Conservation (phyloP, 2,329 filamentous ascomycete species). For the Diaporthe citri region DNA sequence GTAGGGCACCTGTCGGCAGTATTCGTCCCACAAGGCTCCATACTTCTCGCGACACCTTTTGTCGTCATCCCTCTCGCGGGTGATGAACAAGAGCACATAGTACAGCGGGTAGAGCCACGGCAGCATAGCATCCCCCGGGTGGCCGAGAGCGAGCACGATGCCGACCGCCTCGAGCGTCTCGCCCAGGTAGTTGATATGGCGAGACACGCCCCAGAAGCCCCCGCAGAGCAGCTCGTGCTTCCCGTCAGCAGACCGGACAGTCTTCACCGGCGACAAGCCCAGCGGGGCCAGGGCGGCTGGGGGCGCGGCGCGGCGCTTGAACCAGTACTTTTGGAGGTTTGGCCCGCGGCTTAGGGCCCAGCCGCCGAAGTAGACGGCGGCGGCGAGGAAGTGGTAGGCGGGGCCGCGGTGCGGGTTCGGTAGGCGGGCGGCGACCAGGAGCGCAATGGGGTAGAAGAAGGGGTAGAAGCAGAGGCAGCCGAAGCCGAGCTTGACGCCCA, state of each 20-base stretch:
- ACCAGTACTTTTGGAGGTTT: conserved; percentile 37
- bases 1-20: conserved; percentile 34
- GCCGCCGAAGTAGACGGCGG: conserved; percentile 25
- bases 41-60: conserved; percentile 36
- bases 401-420: conserved; percentile 9
- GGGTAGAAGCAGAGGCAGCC: conserved; percentile 38
- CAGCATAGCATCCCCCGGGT: background rate
- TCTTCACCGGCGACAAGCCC: background rate
- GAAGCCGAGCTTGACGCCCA: conserved; percentile 36
- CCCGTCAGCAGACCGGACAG: conserved; percentile 29
- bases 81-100: conserved; percentile 27
- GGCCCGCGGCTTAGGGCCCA: conserved; percentile 34
- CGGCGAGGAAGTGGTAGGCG: conserved; percentile 18
- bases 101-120: conserved; percentile 37
- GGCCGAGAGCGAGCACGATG: conserved; percentile 32
- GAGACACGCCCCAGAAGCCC: conserved; percentile 34
- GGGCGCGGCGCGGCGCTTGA: conserved; percentile 16
- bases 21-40: conserved; percentile 35
- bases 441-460: conserved; percentile 30
- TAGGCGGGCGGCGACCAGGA: conserved; percentile 21
- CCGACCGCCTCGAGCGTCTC: conserved; percentile 37
- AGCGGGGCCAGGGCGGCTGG: background rate
- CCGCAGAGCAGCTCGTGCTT: conserved; percentile 34
- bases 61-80: conserved; percentile 36
- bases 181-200: conserved; percentile 36